Conservation (phyloP, 768 basidiomycete genomes). For the Paxillus involutus region DNA sequence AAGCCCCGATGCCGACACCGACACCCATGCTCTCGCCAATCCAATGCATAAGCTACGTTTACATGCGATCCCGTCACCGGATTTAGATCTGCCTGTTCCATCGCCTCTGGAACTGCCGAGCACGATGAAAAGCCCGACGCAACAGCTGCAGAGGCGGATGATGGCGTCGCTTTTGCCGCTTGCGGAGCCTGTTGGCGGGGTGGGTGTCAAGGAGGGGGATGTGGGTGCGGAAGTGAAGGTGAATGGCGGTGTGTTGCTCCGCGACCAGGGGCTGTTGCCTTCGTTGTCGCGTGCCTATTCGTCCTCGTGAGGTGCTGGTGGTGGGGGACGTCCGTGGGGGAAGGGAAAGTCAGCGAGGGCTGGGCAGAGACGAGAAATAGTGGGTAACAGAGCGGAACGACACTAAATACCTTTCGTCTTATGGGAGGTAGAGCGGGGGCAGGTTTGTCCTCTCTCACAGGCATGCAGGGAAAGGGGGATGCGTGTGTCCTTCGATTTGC, state of each 20-base stretch:
- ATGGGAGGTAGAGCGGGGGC: background rate
- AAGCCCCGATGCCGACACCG: background rate
- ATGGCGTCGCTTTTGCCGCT: background rate
- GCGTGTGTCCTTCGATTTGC: background rate
- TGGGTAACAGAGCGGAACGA: background rate
- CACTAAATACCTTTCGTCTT: background rate
- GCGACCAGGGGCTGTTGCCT: background rate
- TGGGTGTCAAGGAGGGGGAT: background rate
- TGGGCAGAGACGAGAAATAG: background rate
- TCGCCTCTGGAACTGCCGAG: conserved; percentile 1
- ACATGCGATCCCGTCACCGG: conserved; percentile 1
- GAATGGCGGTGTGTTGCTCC: background rate
- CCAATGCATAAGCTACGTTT: background rate
- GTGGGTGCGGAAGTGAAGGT: background rate
- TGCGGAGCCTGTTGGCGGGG: background rate
- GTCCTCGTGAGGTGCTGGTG: too few relatives aligned
- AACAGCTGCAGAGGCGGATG: background rate
- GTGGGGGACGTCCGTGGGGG: background rate
- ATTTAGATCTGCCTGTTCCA: background rate
- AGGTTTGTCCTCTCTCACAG: background rate
- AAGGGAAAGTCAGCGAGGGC: background rate
- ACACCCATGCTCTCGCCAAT: background rate
- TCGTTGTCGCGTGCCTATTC: background rate
- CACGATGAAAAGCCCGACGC: background rate
- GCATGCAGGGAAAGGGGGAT: background rate